phyloP scores from a whole-genome alignment of 164 flowering plant species.

The Malania oleifera region DNA sequence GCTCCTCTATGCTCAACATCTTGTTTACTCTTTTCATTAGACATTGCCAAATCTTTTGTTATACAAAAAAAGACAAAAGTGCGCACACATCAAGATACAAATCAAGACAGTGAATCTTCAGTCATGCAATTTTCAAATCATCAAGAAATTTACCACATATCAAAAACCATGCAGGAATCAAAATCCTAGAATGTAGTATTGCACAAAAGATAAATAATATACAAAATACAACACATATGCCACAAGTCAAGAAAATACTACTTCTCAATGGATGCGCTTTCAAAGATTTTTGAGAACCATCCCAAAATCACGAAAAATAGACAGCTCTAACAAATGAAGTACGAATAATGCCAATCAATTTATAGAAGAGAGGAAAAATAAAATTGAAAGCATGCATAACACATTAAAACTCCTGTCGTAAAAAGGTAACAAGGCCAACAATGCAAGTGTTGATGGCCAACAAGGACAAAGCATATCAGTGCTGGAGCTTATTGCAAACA shows the following conservation, averaged over 20 bases:
- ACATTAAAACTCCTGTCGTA: no score
- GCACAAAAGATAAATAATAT: neutral
- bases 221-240: neutral
- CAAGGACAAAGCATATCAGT: neutral
- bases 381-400: no score
- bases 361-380: neutral
- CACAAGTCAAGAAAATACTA: neutral
- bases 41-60: conserved; percentile 37
- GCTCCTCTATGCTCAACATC: conserved; percentile 32
- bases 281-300: neutral
- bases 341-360: no score
- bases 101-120: neutral
- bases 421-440: neutral
- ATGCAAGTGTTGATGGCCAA: neutral
- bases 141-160: neutral
- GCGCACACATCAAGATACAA: conserved; percentile 2
- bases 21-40: conserved; percentile 36
- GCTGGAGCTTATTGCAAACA: no score
- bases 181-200: neutral
- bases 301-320: no score
- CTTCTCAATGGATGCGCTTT: neutral
- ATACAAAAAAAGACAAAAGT: neutral
- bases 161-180: neutral
- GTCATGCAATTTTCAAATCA: neutral
- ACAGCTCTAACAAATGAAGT: no score